Evolutionary conservation across 352 stramenopile species (phyloP), one percentile per base, ranked within the genome.

Genomic region (Peronospora destructor): DNA sequence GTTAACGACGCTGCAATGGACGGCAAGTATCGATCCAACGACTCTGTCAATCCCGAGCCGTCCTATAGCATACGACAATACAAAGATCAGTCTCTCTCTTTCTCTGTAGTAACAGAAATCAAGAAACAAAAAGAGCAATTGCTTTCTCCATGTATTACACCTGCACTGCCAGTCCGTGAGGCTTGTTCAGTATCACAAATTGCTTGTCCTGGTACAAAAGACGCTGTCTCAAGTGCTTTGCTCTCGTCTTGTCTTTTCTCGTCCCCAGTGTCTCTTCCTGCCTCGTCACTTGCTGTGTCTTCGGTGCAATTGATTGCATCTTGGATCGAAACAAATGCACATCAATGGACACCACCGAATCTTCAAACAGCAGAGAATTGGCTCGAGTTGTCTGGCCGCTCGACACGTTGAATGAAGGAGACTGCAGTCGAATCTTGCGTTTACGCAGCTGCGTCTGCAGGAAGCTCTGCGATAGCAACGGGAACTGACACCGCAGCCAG

Each of bases 111-210:
- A 21, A 21, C 19, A 7, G 12, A 40, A 11, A 32, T 11, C 2
- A 8, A 29, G 4, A 7, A 9, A 39, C 7, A 1, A 39, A 13
- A 40, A 23, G n/a, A 17, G 34, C 26, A 1, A 40, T 29, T 26
- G 36, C 36, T 29, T 8, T 23, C 36, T 43, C 1, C 36, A 7
- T 43, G 14, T 40, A n/a, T 40, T 4, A 13, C n/a, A 45, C 66
- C 59, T 84, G 76, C 10, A 86, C 73, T 19, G 76, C 78, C 41
- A 89, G 61, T 38, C 75, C 75, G n/a, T 72, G 61, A 1, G 78
- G 78, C 45, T 89, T 89, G 53, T 89, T 65, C 16, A 89, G 64
- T 37, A 84, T 53, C 41, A 86, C 36, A 53, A 67, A 89, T 42
- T 87, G 80, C 33, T 55, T 38, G 53, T 89, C 69, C 16, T 56